Conservation (phyloP, 1,284 basidiomycete species). For the Cutaneotrichosporon sp. region DNA sequence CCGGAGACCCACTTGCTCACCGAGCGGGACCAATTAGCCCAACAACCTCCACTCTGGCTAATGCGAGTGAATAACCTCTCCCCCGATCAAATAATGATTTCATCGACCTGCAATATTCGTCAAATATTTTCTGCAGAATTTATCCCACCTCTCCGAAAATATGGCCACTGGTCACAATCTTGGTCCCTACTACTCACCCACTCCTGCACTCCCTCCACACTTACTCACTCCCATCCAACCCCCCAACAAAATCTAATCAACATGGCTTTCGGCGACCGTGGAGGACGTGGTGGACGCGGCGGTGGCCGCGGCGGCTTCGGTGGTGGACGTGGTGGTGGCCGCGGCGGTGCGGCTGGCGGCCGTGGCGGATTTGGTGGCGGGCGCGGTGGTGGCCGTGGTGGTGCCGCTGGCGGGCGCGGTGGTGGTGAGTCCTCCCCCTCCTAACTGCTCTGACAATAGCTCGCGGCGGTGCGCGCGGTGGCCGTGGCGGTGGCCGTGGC, state of each 20-base stretch:
- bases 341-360: slow-evolving; percentile 27
- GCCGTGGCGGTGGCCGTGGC: slow-evolving; percentile 53
- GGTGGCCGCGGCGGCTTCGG: slow-evolving; percentile 52
- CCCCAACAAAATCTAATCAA: slow-evolving; percentile 15
- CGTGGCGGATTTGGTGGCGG: slow-evolving; percentile 42
- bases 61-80: background rate
- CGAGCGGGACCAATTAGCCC: slow-evolving; percentile 2
- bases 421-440: slow-evolving; percentile 31
- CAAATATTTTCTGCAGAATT: slow-evolving; percentile 9
- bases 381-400: slow-evolving; percentile 34
- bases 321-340: too few species aligned
- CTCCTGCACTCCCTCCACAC: slow-evolving; percentile 3
- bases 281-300: slow-evolving; percentile 55
- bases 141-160: slow-evolving; percentile 19
- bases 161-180: background rate
- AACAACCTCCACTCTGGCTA: background rate
- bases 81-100: background rate
- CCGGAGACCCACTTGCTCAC: too few species aligned
- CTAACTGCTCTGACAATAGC: slow-evolving; percentile 18
- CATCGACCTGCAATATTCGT: slow-evolving; percentile 7
- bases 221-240: slow-evolving; percentile 1
- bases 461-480: slow-evolving; percentile 52
- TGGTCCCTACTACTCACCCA: background rate
- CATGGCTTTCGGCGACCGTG: slow-evolving; percentile 57
- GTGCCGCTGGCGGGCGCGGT: slow-evolving; percentile 39